Base-by-base conservation (phyloP, 78 protist genomes). In the Chrysochromulina tobinii region DNA sequence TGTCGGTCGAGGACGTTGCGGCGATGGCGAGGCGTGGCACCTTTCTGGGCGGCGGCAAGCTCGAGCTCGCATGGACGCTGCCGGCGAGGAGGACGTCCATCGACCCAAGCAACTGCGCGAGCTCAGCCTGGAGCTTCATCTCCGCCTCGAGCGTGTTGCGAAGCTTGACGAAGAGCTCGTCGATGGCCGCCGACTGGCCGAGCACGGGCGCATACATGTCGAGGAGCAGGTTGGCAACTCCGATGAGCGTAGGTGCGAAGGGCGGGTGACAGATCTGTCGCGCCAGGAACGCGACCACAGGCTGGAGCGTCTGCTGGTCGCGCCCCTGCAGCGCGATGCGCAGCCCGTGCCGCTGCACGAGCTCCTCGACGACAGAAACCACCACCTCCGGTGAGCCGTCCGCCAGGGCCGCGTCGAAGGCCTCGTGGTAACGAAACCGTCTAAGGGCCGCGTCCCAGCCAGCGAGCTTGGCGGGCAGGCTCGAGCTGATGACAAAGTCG, bases 341-440 rank as follows among this genome's bases (percentile, higher is more conserved):
- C 84, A 93, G 92, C 9, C 87, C 94, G 50, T 23, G 81, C 11
- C 95, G 83, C 50, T 48, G 90, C 12, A 8, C 50, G 9, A 93
- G 93, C 87, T 93, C 95, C 27, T 68, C 93, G 53, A 93, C 4
- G 53, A 91, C 58, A 0, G 69, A 2, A 2, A 75, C 72, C 17
- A 93, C 81, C 8, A 88, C 72, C 18, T 69, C 81, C 54, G 93
- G 75, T 25, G 20, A 9, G 54, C 38, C 27, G 23, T 27, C 14
- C n/a, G 5, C 48, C 27, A 94, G 87, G 21, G 91, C 96, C 54
- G 92, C 84, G 48, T 94, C 94, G 14, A 94, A 72, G 21, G 94
- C 95, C 23, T 61, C 51, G 15, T 21, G 25, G 88, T 94, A 93
- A 73, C 87, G 89, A 66, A 93, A 93, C 38, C 7, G 0, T 68